Evolutionary conservation across 495 filamentous ascomycete genomes (phyloP).

Genomic region (Penicillium tannophilum): DNA sequence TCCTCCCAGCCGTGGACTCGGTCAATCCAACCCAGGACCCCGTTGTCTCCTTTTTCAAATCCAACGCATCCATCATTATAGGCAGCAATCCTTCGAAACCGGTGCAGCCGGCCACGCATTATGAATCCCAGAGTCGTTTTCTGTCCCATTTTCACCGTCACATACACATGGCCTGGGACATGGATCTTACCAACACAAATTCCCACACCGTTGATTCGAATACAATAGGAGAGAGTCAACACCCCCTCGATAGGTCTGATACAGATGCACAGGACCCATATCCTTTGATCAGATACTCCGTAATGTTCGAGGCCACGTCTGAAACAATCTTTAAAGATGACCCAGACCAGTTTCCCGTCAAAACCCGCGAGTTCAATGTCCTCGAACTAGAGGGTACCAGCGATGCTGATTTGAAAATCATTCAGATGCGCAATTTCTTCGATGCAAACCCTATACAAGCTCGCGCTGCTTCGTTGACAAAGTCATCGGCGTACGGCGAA

Average conservation of each 20-base stretch:
- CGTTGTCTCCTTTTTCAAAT: slow-evolving; percentile 20
- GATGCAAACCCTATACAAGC: slow-evolving; percentile 27
- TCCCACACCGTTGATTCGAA: background rate
- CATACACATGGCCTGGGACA: slow-evolving; percentile 30
- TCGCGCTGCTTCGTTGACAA: slow-evolving; percentile 18
- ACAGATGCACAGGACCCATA: background rate
- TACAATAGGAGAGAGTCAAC: too few relatives aligned
- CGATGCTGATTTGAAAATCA: slow-evolving; percentile 17
- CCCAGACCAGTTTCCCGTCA: slow-evolving; percentile 25
- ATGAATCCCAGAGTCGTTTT: slow-evolving; percentile 20
- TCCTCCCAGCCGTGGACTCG: slow-evolving; percentile 27
- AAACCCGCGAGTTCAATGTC: slow-evolving; percentile 29
- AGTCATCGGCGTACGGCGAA: slow-evolving; percentile 14
- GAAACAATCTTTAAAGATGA: slow-evolving; percentile 25
- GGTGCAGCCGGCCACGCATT: slow-evolving; percentile 8
- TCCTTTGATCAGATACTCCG: slow-evolving; percentile 21
- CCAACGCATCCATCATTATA: slow-evolving; percentile 21
- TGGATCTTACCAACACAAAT: slow-evolving; percentile 13
- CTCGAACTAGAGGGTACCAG: slow-evolving; percentile 19
- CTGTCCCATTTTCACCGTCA: slow-evolving; percentile 21
- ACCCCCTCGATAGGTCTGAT: too few relatives aligned
- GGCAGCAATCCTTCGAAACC: slow-evolving; percentile 20
- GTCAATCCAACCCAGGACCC: slow-evolving; percentile 9
- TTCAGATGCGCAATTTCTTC: slow-evolving; percentile 28
- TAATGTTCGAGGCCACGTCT: slow-evolving; percentile 30